Conservation (phyloP, 345 rosid genomes). For the Salix viminalis region DNA sequence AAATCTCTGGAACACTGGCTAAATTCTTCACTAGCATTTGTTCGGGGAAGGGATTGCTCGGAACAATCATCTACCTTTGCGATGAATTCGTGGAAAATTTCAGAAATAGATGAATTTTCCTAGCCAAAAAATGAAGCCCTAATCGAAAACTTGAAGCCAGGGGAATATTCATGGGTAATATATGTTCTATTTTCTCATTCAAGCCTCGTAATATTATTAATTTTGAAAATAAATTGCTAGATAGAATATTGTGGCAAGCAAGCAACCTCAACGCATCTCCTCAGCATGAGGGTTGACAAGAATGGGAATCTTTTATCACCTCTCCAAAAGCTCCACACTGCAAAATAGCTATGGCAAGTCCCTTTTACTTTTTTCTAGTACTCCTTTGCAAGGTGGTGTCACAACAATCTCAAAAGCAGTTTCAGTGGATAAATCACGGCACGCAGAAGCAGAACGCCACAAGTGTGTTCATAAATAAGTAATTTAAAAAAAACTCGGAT, state of each 20-base stretch:
- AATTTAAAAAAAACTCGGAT: neutral
- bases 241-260: too few species aligned
- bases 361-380: neutral
- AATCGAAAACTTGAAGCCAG: too few species aligned
- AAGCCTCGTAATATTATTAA: too few species aligned
- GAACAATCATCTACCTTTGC: too few species aligned
- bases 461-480: neutral
- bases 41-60: neutral
- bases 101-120: too few species aligned
- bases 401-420: neutral
- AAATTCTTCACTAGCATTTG: neutral
- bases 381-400: neutral
- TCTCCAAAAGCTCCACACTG: neutral
- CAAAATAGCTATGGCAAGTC: neutral
- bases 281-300: neutral
- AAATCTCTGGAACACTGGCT: too few species aligned
- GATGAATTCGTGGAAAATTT: too few species aligned
- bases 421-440: neutral
- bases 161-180: too few species aligned
- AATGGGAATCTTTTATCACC: neutral
- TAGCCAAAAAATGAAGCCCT: too few species aligned
- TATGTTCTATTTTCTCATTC: too few species aligned
- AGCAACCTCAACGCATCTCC: neutral
- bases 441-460: neutral
- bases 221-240: too few species aligned